phyloP scores from a whole-genome alignment of 2,329 filamentous ascomycete genomes.

The Xylaria sp. region DNA sequence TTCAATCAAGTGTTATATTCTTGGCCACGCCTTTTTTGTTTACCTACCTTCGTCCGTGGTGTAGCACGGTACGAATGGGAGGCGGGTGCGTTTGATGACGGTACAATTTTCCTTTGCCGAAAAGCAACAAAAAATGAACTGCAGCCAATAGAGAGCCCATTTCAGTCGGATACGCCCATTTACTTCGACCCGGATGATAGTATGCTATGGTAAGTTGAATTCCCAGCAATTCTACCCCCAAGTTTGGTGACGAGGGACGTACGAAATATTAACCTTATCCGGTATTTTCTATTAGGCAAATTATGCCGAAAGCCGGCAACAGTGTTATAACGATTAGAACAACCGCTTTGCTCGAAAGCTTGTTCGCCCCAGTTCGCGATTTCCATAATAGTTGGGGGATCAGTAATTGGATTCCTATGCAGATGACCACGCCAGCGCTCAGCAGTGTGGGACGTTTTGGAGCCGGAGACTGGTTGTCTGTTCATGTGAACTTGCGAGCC shows the following conservation, averaged over 20 bases:
- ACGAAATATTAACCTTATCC: background rate
- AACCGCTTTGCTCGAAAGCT: slow-evolving; percentile 14
- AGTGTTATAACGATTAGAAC: slow-evolving; percentile 15
- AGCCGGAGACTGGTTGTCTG: slow-evolving; percentile 3
- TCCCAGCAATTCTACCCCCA: too few species aligned
- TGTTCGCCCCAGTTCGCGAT: slow-evolving; percentile 14
- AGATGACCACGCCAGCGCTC: slow-evolving; percentile 12
- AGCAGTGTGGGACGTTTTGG: slow-evolving; percentile 13
- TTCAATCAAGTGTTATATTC: background rate
- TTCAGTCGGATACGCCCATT: background rate
- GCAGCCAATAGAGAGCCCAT: background rate
- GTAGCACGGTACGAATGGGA: too few species aligned
- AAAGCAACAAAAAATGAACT: too few species aligned
- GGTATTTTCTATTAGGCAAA: slow-evolving; percentile 7
- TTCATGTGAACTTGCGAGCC: slow-evolving; percentile 13
- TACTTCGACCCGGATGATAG: background rate
- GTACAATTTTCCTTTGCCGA: too few species aligned
- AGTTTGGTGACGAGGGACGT: too few species aligned
- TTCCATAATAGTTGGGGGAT: background rate
- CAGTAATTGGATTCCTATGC: slow-evolving; percentile 13
- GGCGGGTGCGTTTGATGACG: too few species aligned
- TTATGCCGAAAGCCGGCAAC: slow-evolving; percentile 4
- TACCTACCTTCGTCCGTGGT: too few species aligned
- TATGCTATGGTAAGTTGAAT: slow-evolving; percentile 15
- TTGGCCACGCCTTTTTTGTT: background rate